Base-by-base conservation (phyloP, 2,329 filamentous ascomycete species). In the Colletotrichum tropicicola region DNA sequence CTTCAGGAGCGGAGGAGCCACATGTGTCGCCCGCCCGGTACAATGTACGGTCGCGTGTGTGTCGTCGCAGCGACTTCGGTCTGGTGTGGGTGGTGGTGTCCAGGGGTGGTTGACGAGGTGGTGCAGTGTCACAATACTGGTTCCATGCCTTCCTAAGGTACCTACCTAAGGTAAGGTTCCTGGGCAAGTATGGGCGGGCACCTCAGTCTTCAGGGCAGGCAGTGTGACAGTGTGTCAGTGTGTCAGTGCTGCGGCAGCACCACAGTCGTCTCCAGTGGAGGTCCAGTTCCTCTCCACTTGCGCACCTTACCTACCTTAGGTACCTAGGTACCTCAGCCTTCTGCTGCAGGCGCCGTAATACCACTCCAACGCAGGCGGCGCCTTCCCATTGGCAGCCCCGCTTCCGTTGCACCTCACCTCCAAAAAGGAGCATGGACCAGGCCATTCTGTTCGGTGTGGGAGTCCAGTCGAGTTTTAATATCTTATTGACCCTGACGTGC, bases 1-100 rank as follows among this genome's bases (percentile, higher is more conserved):
- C 55, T 53, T 53, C 47, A 52, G 39, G 10, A 59, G 52, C 56
- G 59, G 60, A 47, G 39, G 39, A 44, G 27, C 39, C 39, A 23
- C 60, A 58, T 61, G 32, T 47, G 41, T 55, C 43, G 35, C 32
- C 43, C 17, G n/a, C 17, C 44, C 47, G 59, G 23, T 51, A 19
- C 37, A 13, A 25, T 23, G 21, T 28, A 28, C 23, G 25, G 35
- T 59, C 25, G 56, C 55, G 43, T 8, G 23, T 39, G 43, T 58
- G n/a, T 41, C 15, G 39, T 54, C 30, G 57, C 17, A 44, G 55
- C 55, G 41, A 47, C 19, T 52, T 35, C 15, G 32, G 45, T 32
- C 23, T 48, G 45, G 45, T 48, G 45, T 48, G 27, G 45, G 23
- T 48, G 39, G 52, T 45, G 41, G n/a, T n/a, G n/a, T 39, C 28